A percentile compares a stretch with the other conserved stretches of the same genome.
Conservation (phyloP, 2,329 filamentous ascomycete species). For the Esteya vermicola region DNA sequence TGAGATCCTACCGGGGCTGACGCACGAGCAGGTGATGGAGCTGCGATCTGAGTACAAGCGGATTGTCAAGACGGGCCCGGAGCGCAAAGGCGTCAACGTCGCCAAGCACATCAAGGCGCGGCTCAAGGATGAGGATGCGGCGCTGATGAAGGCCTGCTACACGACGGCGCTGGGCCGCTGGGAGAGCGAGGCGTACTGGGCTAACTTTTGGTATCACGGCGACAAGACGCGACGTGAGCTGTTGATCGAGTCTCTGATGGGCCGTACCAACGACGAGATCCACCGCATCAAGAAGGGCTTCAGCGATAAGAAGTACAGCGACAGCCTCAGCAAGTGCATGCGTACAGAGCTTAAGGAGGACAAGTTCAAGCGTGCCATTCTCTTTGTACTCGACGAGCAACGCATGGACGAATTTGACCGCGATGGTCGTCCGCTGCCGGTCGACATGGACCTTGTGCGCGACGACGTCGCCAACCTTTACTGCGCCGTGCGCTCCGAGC, state of each 20-base stretch:
- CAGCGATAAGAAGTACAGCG: slow-evolving; percentile 78
- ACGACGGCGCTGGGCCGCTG: slow-evolving; percentile 77
- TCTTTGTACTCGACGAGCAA: slow-evolving; percentile 69
- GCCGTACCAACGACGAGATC: slow-evolving; percentile 77
- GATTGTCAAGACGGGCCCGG: slow-evolving; percentile 62
- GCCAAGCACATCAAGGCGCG: slow-evolving; percentile 70
- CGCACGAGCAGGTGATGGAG: slow-evolving; percentile 76
- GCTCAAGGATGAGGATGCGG: slow-evolving; percentile 58
- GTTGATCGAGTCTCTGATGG: slow-evolving; percentile 86
- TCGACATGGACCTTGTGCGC: slow-evolving; percentile 47
- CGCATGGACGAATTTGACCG: slow-evolving; percentile 70
- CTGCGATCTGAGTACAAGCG: slow-evolving; percentile 84
- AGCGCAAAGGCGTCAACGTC: slow-evolving; percentile 67
- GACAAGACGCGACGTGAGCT: slow-evolving; percentile 75
- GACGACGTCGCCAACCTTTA: slow-evolving; percentile 62
- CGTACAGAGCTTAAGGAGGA: slow-evolving; percentile 85
- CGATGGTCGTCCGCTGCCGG: slow-evolving; percentile 38
- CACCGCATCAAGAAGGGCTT: slow-evolving; percentile 76
- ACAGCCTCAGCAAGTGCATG: slow-evolving; percentile 75
- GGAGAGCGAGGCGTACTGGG: slow-evolving; percentile 95
- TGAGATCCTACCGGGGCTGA: slow-evolving; percentile 70
- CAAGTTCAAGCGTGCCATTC: slow-evolving; percentile 83
- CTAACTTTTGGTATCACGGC: slow-evolving; percentile 93
- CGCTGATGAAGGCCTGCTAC: slow-evolving; percentile 84
- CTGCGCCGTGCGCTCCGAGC: slow-evolving; percentile 52